phyloP scores from a whole-genome alignment of 192 early-diverging fungal species.

The Rhizophagus sp. region DNA sequence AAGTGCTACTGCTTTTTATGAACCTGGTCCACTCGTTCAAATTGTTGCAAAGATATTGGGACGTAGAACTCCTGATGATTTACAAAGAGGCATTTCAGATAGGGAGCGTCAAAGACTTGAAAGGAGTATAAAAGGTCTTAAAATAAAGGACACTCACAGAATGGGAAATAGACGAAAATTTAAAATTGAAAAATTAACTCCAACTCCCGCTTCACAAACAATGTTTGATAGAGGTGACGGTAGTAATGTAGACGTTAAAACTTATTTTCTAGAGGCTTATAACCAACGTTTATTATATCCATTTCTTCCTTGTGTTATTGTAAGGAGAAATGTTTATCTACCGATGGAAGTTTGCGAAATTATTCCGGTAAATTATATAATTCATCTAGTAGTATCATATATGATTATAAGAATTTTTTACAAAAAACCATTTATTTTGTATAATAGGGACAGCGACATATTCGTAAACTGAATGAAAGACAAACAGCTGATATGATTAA shows the following conservation, averaged over 20 bases:
- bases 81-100: conserved; percentile 46
- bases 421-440: conserved; percentile 16
- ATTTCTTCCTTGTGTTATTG: conserved; percentile 81
- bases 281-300: conserved; percentile 40
- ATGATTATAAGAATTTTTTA: background rate
- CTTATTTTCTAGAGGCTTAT: conserved; percentile 74
- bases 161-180: conserved; percentile 67
- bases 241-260: conserved; percentile 62
- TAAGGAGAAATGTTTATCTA: conserved; percentile 66
- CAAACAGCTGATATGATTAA: conserved; percentile 96
- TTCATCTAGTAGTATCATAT: too few species aligned
- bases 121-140: conserved; percentile 50
- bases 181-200: conserved; percentile 67
- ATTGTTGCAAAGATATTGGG: conserved; percentile 68
- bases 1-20: conserved; percentile 65
- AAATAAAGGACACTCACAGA: conserved; percentile 60
- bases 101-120: conserved; percentile 47
- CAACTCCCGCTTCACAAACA: conserved; percentile 64
- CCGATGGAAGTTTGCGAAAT: conserved; percentile 93
- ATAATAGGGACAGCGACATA: conserved; percentile 72
- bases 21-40: conserved; percentile 65
- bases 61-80: conserved; percentile 43
- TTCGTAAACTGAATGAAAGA: conserved; percentile 78
- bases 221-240: conserved; percentile 59
- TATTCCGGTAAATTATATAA: conserved; percentile 34